These are phyloP conservation scores for Xerocomellus intermedius DNA, from an alignment of 768 basidiomycete species.

Conservation along the genomic window DNA sequence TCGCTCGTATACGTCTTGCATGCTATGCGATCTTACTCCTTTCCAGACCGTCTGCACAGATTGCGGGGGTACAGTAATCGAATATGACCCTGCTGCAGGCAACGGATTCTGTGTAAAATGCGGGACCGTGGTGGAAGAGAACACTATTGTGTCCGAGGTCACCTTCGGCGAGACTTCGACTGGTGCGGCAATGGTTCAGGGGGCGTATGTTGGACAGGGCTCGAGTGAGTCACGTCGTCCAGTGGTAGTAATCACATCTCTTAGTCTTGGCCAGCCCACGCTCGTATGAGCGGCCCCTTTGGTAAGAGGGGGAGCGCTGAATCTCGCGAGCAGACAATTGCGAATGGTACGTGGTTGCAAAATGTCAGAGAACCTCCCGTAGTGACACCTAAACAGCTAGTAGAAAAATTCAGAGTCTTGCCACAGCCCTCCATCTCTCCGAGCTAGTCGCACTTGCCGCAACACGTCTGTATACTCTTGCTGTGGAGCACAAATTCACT, in stretches of 20 bases:
- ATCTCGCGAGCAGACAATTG: slow-evolving; percentile 88
- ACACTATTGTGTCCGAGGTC: slow-evolving; percentile 90
- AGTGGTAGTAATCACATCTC: neutral
- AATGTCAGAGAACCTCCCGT: neutral
- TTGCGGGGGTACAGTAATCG: slow-evolving; percentile 81
- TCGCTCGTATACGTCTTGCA: neutral
- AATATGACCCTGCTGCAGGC: slow-evolving; percentile 81
- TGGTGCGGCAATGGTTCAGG: slow-evolving; percentile 95
- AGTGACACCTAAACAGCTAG: slow-evolving; percentile 50
- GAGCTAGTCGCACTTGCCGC: slow-evolving; percentile 81
- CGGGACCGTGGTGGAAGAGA: slow-evolving; percentile 90
- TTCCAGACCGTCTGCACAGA: slow-evolving; percentile 64
- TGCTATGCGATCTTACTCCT: neutral
- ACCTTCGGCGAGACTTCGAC: slow-evolving; percentile 91
- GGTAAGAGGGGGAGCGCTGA: slow-evolving; percentile 78
- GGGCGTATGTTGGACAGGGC: slow-evolving; percentile 87
- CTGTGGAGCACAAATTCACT: slow-evolving; percentile 91
- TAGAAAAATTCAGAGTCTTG: slow-evolving; percentile 80
- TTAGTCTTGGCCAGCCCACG: slow-evolving; percentile 54
- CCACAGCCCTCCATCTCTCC: slow-evolving; percentile 71
- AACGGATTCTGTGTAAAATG: slow-evolving; percentile 85
- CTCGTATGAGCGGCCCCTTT: slow-evolving; percentile 78
- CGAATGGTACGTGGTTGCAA: slow-evolving; percentile 60
- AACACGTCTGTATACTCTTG: slow-evolving; percentile 86
- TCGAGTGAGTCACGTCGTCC: slow-evolving; percentile 61